phyloP scores from a whole-genome alignment of 192 early-diverging fungal genomes.

The Endogone sp. region DNA sequence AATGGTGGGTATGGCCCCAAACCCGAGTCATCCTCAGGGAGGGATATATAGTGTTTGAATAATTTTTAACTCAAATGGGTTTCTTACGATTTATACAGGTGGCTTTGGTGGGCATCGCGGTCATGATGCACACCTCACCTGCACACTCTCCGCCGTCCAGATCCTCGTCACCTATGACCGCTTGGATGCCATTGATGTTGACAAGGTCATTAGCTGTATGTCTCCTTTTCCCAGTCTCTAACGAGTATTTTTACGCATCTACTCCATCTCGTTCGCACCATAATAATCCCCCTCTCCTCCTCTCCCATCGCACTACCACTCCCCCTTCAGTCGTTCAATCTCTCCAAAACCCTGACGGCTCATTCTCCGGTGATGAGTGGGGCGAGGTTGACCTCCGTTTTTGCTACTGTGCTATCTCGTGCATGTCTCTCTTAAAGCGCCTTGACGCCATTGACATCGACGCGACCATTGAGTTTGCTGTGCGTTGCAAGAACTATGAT shows the following conservation, averaged over 20 bases:
- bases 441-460: slow-evolving; percentile 61
- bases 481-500: slow-evolving; percentile 88
- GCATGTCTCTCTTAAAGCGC: slow-evolving; percentile 70
- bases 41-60: too few species aligned
- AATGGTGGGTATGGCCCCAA: slow-evolving; percentile 55
- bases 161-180: slow-evolving; percentile 79
- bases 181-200: slow-evolving; percentile 67
- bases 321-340: slow-evolving; percentile 51
- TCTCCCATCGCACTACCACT: neutral
- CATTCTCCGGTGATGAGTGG: slow-evolving; percentile 89
- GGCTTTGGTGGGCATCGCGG: slow-evolving; percentile 86
- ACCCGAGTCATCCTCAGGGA: too few species aligned
- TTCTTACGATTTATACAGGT: slow-evolving; percentile 32
- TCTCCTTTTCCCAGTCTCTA: neutral
- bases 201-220: slow-evolving; percentile 68
- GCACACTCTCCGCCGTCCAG: slow-evolving; percentile 91
- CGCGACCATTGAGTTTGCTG: slow-evolving; percentile 68
- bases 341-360: slow-evolving; percentile 63
- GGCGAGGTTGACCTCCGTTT: slow-evolving; percentile 96
- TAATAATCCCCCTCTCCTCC: neutral
- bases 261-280: neutral
- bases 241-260: neutral
- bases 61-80: slow-evolving; percentile 2
- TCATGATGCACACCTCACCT: slow-evolving; percentile 89
- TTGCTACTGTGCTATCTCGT: slow-evolving; percentile 78